These are phyloP conservation scores for Coemansia sp. DNA, from an alignment of 192 early-diverging fungal species.

Conservation along the genomic window DNA sequence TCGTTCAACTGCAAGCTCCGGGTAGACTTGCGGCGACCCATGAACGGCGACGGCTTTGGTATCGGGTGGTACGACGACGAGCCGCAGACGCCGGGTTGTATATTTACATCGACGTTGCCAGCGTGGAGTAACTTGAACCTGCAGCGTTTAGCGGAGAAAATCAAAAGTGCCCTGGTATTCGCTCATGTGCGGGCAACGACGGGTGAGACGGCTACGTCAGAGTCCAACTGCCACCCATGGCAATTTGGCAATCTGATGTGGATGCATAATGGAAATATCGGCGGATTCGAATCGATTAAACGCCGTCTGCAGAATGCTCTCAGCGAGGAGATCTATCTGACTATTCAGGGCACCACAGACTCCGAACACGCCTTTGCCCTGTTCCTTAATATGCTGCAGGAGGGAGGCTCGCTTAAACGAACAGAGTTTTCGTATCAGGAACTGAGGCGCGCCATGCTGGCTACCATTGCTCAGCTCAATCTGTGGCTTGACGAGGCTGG, in stretches of 20 bases:
- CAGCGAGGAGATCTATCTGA: constrained; percentile 65
- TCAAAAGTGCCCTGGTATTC: constrained; percentile 71
- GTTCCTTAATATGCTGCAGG: constrained; percentile 64
- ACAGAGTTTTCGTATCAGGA: constrained; percentile 59
- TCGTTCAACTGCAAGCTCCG: constrained; percentile 72
- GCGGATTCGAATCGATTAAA: constrained; percentile 67
- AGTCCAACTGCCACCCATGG: constrained; percentile 70
- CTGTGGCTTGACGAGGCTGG: constrained; percentile 64
- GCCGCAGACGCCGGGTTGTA: constrained; percentile 61
- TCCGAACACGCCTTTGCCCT: constrained; percentile 80
- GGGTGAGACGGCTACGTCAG: constrained; percentile 65
- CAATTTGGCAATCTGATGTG: constrained; percentile 74
- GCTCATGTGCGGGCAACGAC: constrained; percentile 78
- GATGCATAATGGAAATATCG: constrained; percentile 79
- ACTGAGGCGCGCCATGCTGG: constrained; percentile 69
- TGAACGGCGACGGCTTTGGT: constrained; percentile 82
- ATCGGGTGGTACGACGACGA: constrained; percentile 75
- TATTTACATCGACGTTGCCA: constrained; percentile 78
- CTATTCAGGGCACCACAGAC: constrained; percentile 76
- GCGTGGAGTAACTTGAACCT: constrained; percentile 81
- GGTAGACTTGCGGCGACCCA: constrained; percentile 59
- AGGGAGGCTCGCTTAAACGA: constrained; percentile 14
- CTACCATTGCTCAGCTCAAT: constrained; percentile 73
- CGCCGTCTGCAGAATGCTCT: constrained; percentile 62
- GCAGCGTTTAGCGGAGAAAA: constrained; percentile 71